These are phyloP conservation scores for Whalleya microplaca DNA, from an alignment of 2,329 filamentous ascomycete species.

Conservation along the genomic window DNA sequence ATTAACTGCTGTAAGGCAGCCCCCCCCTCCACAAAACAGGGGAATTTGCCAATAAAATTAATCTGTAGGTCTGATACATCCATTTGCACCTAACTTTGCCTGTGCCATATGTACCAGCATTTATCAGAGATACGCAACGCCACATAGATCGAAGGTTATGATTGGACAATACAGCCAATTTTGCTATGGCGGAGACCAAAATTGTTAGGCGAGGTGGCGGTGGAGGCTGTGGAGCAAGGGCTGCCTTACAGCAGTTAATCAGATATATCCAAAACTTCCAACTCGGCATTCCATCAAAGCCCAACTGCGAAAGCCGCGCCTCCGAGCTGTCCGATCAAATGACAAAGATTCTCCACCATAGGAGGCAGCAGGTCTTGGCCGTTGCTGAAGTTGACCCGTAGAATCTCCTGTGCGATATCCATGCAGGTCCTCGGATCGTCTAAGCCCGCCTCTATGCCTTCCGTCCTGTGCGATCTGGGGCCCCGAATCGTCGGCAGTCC, in stretches of 20 bases:
- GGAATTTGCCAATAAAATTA: too few relatives aligned
- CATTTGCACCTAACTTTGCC: too few relatives aligned
- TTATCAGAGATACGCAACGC: too few relatives aligned
- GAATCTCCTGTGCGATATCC: slow-evolving; percentile 58
- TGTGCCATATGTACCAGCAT: neutral
- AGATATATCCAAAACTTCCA: neutral
- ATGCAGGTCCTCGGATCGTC: slow-evolving; percentile 63
- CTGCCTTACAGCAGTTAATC: too few relatives aligned
- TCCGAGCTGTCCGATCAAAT: slow-evolving; percentile 64
- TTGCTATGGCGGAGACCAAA: too few relatives aligned
- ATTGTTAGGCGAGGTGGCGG: too few relatives aligned
- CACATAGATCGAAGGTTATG: too few relatives aligned
- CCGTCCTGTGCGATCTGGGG: slow-evolving; percentile 28
- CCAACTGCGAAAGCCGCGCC: slow-evolving; percentile 50
- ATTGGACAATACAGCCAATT: too few relatives aligned
- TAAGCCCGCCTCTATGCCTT: slow-evolving; percentile 46
- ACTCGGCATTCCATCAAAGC: slow-evolving; percentile 14
- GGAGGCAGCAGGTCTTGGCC: slow-evolving; percentile 54
- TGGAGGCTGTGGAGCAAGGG: too few relatives aligned
- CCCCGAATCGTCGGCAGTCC: slow-evolving; percentile 56
- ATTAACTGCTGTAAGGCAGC: too few relatives aligned
- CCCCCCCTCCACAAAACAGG: too few relatives aligned
- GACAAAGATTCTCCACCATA: slow-evolving; percentile 69
- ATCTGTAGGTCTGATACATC: too few relatives aligned
- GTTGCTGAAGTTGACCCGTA: slow-evolving; percentile 55